A percentile compares a stretch with the other conserved stretches of the same genome.
These are phyloP conservation scores for Phaseolus lunatus DNA, from an alignment of 306 rosid genomes.

Conservation along the genomic window DNA sequence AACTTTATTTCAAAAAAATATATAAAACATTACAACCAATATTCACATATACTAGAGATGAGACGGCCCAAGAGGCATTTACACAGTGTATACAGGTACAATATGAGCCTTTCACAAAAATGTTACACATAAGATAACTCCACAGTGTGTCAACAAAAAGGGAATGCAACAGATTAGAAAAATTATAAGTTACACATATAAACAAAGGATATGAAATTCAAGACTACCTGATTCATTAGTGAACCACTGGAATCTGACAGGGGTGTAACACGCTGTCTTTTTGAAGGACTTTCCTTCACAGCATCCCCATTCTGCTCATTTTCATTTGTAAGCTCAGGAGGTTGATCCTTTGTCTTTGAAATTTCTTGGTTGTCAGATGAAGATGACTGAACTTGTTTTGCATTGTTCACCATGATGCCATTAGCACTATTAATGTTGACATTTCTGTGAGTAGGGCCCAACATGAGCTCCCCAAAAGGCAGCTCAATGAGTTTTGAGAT, in stretches of 20 bases:
- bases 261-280: conserved; percentile 62
- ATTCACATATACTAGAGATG: conserved; percentile 2
- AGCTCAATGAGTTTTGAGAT: conserved; percentile 82
- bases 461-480: conserved; percentile 82
- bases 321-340: conserved; percentile 52
- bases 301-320: conserved; percentile 65
- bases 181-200: conserved; percentile 10
- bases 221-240: conserved; percentile 77
- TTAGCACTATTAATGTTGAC: conserved; percentile 46
- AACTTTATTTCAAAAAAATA: conserved; percentile 5
- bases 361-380: conserved; percentile 60
- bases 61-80: conserved; percentile 22
- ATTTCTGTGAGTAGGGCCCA: conserved; percentile 59
- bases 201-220: conserved; percentile 6
- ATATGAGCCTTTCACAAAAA: conserved; percentile 25
- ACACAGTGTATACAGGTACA: neutral
- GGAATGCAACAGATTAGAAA: conserved; percentile 22
- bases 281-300: conserved; percentile 63
- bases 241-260: conserved; percentile 70
- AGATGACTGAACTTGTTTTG: conserved; percentile 52
- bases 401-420: conserved; percentile 50
- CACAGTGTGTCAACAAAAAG: neutral
- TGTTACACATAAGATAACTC: neutral
- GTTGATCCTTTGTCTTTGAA: conserved; percentile 53
- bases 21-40: neutral